These are phyloP conservation scores for Vitis vinifera DNA, from an alignment of 164 flowering plant genomes.

Conservation along the genomic window DNA sequence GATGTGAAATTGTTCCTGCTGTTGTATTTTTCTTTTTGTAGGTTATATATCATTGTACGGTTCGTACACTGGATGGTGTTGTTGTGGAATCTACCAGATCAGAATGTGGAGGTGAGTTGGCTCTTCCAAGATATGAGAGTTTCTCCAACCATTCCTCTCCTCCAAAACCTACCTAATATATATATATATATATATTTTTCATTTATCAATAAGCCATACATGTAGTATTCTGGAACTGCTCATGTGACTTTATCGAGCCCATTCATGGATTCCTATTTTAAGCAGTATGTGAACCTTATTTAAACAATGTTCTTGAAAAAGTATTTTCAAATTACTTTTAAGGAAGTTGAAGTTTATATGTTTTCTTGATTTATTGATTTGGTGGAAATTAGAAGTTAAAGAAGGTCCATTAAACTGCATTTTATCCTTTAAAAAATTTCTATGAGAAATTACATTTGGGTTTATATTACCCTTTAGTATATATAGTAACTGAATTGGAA, in stretches of 20 bases:
- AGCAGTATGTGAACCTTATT: too few relatives aligned
- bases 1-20: neutral
- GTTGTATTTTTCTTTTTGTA: constrained; percentile 23
- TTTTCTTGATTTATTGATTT: neutral
- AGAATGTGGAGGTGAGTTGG: constrained; percentile 69
- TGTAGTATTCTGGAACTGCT: too few relatives aligned
- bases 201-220: too few relatives aligned
- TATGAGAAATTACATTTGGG: neutral
- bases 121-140: neutral
- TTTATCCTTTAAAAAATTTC: neutral
- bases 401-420: neutral
- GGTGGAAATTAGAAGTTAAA: neutral
- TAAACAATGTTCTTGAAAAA: too few relatives aligned
- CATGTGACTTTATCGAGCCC: too few relatives aligned
- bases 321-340: too few relatives aligned
- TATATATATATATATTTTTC: too few relatives aligned
- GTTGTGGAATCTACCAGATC: constrained; percentile 74
- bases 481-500: neutral
- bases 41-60: constrained; percentile 86
- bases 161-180: too few relatives aligned
- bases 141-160: neutral
- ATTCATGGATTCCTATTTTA: too few relatives aligned
- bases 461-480: too few relatives aligned
- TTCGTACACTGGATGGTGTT: constrained; percentile 86
- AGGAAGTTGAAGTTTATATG: neutral